These are phyloP conservation scores for Zygosaccharomyces bailii DNA, from an alignment of 805 yeast species.

Conservation along the genomic window DNA sequence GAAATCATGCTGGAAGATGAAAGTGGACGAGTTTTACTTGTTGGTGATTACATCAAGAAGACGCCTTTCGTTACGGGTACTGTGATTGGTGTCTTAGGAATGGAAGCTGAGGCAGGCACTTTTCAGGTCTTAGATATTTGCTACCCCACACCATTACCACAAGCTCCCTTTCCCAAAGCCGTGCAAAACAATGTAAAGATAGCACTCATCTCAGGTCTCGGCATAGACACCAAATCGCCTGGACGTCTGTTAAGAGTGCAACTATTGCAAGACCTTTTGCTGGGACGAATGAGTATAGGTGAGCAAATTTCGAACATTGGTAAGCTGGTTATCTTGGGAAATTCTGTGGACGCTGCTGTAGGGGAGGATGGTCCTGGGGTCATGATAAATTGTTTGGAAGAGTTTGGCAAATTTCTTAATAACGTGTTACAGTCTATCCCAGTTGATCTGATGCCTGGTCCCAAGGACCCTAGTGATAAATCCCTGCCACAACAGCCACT, in stretches of 20 bases:
- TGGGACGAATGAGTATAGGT: constrained; percentile 59
- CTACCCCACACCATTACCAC: constrained; percentile 65
- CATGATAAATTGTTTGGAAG: constrained; percentile 50
- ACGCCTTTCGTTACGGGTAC: constrained; percentile 80
- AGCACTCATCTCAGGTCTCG: constrained; percentile 76
- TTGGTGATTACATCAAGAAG: constrained; percentile 53
- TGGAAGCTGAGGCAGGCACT: constrained; percentile 77
- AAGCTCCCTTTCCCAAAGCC: constrained; percentile 37
- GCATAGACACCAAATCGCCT: constrained; percentile 46
- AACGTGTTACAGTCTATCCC: constrained; percentile 60
- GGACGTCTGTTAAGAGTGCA: constrained; percentile 46
- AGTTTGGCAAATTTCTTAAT: constrained; percentile 57
- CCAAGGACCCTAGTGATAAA: constrained; percentile 75
- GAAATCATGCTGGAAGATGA: constrained; percentile 84
- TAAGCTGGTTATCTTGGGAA: constrained; percentile 68
- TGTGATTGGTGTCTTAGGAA: constrained; percentile 82
- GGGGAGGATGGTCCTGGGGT: constrained; percentile 48
- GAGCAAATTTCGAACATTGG: constrained; percentile 36
- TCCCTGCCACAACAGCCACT: constrained; percentile 87
- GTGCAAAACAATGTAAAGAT: constrained; percentile 41
- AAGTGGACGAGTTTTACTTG: constrained; percentile 76
- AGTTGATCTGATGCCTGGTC: constrained; percentile 81
- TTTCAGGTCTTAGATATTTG: constrained; percentile 80
- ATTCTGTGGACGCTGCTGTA: constrained; percentile 45
- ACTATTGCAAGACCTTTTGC: constrained; percentile 61